phyloP scores from a whole-genome alignment of 805 yeast species.

The Maudiozyma bulderi region DNA sequence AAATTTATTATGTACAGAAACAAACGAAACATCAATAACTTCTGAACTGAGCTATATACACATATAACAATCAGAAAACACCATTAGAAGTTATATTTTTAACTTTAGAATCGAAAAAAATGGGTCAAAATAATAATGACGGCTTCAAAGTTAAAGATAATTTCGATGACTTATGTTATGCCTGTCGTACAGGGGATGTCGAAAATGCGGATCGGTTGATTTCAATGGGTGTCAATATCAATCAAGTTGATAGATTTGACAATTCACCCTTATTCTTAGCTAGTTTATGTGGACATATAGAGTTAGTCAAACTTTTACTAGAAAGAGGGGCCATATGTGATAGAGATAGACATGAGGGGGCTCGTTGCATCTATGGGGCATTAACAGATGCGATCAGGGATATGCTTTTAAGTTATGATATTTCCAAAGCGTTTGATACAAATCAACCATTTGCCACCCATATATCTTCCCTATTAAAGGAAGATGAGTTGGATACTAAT shows the following conservation, averaged over 20 bases:
- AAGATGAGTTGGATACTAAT: slow-evolving; percentile 12
- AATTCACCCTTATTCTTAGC: slow-evolving; percentile 68
- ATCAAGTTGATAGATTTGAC: slow-evolving; percentile 57
- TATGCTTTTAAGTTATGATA: slow-evolving; percentile 48
- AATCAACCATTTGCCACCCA: slow-evolving; percentile 68
- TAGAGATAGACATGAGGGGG: slow-evolving; percentile 75
- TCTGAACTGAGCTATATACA: too few species aligned
- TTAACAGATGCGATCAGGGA: slow-evolving; percentile 55
- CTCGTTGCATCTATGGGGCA: slow-evolving; percentile 70
- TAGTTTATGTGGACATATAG: slow-evolving; percentile 64
- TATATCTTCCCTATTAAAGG: slow-evolving; percentile 36
- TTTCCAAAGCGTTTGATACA: slow-evolving; percentile 57
- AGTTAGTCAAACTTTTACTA: slow-evolving; percentile 50
- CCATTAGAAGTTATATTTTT: background rate
- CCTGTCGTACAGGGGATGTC: slow-evolving; percentile 61
- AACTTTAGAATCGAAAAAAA: background rate
- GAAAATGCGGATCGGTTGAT: slow-evolving; percentile 53
- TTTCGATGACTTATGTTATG: slow-evolving; percentile 44
- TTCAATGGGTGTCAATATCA: slow-evolving; percentile 39
- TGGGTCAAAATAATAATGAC: background rate
- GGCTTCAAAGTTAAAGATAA: slow-evolving; percentile 8
- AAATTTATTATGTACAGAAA: too few species aligned
- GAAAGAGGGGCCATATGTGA: slow-evolving; percentile 68
- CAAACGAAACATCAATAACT: too few species aligned
- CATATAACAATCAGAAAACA: too few species aligned